Evolutionary conservation across 495 filamentous ascomycete species (phyloP).

Genomic region (Aspergillus mulundensis): DNA sequence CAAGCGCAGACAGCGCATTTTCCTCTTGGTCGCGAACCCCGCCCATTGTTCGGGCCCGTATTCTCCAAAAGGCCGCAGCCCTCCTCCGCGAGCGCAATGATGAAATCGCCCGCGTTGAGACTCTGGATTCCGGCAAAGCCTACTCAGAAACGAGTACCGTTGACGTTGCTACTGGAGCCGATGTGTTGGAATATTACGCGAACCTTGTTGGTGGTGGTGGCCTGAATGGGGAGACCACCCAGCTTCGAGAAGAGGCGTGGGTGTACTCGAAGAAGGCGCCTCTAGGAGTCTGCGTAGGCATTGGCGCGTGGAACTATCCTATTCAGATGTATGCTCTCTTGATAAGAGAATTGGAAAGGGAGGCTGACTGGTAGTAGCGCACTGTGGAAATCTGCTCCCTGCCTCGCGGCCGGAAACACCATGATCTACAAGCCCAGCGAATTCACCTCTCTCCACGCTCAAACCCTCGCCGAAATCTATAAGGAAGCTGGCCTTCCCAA

Average conservation of each 20-base stretch:
- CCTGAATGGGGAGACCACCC: constrained; percentile 64
- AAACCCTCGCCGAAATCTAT: constrained; percentile 66
- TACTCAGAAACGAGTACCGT: constrained; percentile 72
- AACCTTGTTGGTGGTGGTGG: constrained; percentile 66
- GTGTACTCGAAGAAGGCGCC: constrained; percentile 72
- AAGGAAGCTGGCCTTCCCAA: constrained; percentile 68
- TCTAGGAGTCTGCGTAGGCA: constrained; percentile 72
- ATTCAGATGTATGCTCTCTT: constrained; percentile 61
- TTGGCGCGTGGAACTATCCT: constrained; percentile 84
- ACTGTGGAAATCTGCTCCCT: constrained; percentile 80
- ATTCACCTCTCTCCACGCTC: constrained; percentile 69
- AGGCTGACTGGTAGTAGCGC: constrained; percentile 39
- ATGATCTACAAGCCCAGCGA: constrained; percentile 88
- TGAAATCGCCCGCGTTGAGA: constrained; percentile 64
- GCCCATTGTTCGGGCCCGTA: constrained; percentile 60
- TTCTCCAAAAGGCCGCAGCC: constrained; percentile 63
- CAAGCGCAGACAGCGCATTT: constrained; percentile 59
- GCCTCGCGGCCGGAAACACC: constrained; percentile 76
- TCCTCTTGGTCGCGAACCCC: constrained; percentile 62
- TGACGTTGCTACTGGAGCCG: constrained; percentile 69
- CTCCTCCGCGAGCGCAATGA: constrained; percentile 66
- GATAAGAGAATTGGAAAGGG: background rate
- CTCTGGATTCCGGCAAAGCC: constrained; percentile 70
- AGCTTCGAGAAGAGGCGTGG: constrained; percentile 65
- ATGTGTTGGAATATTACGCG: constrained; percentile 74